These are phyloP conservation scores for Leptographium radiaticola DNA, from an alignment of 2,329 filamentous ascomycete genomes.

Conservation along the genomic window DNA sequence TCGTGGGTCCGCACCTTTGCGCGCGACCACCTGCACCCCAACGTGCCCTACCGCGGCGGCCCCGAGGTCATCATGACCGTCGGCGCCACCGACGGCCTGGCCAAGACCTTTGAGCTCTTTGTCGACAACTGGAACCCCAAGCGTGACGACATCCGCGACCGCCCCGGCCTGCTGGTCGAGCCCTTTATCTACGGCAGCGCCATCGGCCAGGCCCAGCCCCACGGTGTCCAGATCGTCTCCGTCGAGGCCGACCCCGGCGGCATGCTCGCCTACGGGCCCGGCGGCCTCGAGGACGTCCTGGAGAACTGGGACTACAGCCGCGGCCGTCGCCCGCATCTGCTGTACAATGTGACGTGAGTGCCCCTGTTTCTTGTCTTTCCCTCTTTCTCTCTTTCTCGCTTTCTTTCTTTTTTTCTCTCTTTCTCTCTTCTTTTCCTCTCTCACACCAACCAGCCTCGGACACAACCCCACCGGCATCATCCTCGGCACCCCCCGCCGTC, in stretches of 20 bases:
- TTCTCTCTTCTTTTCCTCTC: not conserved
- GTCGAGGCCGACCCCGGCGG: conserved; percentile 68
- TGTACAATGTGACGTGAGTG: conserved; percentile 87
- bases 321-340: conserved; percentile 65
- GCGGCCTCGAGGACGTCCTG: conserved; percentile 65
- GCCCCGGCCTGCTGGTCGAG: conserved; percentile 70
- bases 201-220: conserved; percentile 50
- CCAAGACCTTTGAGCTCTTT: conserved; percentile 64
- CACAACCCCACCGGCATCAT: conserved; percentile 79
- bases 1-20: conserved; percentile 70
- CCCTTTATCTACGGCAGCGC: conserved; percentile 71
- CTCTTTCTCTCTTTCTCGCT: conserved; percentile 20
- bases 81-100: conserved; percentile 75
- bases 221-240: conserved; percentile 59
- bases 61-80: conserved; percentile 69
- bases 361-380: conserved; percentile 14
- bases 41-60: conserved; percentile 63
- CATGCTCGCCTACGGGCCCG: conserved; percentile 61
- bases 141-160: conserved; percentile 49
- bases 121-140: conserved; percentile 60
- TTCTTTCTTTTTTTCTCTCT: not conserved
- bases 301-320: conserved; percentile 66
- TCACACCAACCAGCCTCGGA: conserved; percentile 51
- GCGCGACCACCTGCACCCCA: conserved; percentile 63
- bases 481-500: conserved; percentile 58